phyloP scores from a whole-genome alignment of 805 yeast species.

The Middelhovenomyces tepae region DNA sequence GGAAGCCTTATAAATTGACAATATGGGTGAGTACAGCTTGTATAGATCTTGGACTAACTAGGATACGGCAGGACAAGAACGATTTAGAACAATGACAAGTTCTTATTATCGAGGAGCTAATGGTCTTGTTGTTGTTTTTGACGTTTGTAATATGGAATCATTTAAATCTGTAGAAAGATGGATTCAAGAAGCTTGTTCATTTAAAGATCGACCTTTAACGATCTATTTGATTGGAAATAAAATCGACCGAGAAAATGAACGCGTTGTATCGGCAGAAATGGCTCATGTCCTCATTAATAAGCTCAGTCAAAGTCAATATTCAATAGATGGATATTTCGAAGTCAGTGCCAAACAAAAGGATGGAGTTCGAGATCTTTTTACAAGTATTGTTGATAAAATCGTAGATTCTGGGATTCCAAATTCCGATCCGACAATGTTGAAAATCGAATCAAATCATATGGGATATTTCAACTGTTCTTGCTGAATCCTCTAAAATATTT shows the following conservation, averaged over 20 bases:
- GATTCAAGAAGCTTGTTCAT: slow-evolving; percentile 31
- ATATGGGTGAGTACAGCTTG: slow-evolving; percentile 28
- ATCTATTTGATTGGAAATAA: slow-evolving; percentile 41
- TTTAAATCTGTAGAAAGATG: slow-evolving; percentile 34
- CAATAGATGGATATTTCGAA: slow-evolving; percentile 36
- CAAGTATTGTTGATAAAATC: slow-evolving; percentile 32
- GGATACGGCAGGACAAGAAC: slow-evolving; percentile 45
- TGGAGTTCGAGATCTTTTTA: slow-evolving; percentile 32
- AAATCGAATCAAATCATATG: slow-evolving; percentile 19
- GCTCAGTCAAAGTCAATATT: not conserved
- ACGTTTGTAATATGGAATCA: slow-evolving; percentile 32
- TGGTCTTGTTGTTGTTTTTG: slow-evolving; percentile 38
- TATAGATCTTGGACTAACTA: not conserved
- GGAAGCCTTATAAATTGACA: slow-evolving; percentile 35
- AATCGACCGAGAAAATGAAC: slow-evolving; percentile 20
- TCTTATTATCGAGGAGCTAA: slow-evolving; percentile 39
- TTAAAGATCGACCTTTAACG: slow-evolving; percentile 24
- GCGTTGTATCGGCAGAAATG: slow-evolving; percentile 34
- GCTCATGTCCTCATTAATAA: slow-evolving; percentile 26
- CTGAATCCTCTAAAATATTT: slow-evolving; percentile 63
- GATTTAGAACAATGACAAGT: slow-evolving; percentile 39
- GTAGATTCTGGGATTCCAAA: slow-evolving; percentile 34
- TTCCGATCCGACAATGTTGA: slow-evolving; percentile 20
- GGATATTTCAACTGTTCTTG: not conserved
- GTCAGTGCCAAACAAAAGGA: slow-evolving; percentile 32